These are phyloP conservation scores for Poa pratensis DNA, from an alignment of 176 grass and related monocot species.

Conservation along the genomic window DNA sequence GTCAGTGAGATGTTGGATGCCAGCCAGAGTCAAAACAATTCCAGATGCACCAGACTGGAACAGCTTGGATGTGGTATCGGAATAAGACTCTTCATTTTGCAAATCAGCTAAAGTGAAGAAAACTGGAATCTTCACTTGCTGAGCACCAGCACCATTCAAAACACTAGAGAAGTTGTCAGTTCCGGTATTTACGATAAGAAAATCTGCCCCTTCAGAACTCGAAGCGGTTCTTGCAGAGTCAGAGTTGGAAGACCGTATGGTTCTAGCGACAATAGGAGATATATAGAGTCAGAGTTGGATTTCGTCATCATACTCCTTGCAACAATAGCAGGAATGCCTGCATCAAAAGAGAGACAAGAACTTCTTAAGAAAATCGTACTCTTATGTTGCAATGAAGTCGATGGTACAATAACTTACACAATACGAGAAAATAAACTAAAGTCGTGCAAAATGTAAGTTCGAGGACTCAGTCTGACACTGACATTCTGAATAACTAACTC, in stretches of 20 bases:
- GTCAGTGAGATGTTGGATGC: slow-evolving; percentile 51
- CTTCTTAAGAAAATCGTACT: slow-evolving; percentile 1
- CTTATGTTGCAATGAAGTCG: neutral
- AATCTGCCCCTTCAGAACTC: slow-evolving; percentile 91
- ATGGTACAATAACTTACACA: too few species aligned
- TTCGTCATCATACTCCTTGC: slow-evolving; percentile 99
- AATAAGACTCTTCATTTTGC: slow-evolving; percentile 48
- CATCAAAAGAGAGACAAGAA: slow-evolving; percentile 37
- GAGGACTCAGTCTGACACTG: neutral
- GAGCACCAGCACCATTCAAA: slow-evolving; percentile 46
- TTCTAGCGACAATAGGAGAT: slow-evolving; percentile 92
- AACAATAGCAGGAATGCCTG: slow-evolving; percentile 94
- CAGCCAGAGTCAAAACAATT: slow-evolving; percentile 68
- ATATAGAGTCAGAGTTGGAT: slow-evolving; percentile 89
- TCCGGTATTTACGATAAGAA: slow-evolving; percentile 69
- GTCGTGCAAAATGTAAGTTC: slow-evolving; percentile 18
- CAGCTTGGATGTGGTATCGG: slow-evolving; percentile 66
- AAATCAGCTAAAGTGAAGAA: slow-evolving; percentile 64
- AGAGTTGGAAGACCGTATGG: slow-evolving; percentile 45
- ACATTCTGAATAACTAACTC: neutral
- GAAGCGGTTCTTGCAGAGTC: slow-evolving; percentile 74
- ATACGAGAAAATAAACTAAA: neutral
- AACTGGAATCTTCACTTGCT: slow-evolving; percentile 78
- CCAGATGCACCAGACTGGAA: slow-evolving; percentile 80
- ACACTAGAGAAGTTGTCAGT: slow-evolving; percentile 40